Evolutionary conservation across 1,284 basidiomycete species (phyloP), one percentile per base, ranked within the genome.

Genomic region (Ustilago trichophora): DNA sequence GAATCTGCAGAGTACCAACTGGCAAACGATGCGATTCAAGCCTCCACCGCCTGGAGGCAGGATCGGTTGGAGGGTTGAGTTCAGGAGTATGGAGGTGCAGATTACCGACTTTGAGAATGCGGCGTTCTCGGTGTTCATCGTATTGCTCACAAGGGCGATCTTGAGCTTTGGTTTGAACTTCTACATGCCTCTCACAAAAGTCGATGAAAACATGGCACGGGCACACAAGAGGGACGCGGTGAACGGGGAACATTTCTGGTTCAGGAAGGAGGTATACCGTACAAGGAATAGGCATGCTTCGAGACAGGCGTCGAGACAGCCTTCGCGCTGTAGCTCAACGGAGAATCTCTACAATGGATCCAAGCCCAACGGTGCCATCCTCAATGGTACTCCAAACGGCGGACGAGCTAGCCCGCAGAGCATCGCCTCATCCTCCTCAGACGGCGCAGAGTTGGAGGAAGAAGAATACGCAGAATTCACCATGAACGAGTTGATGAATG

Each of bases 51-150:
- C 91, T 1, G 89, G 91, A 54, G 93, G 92, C 2, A 82, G 88
- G 16, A 98, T 98, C 57, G 96, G 96, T 24, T 99, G 96, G 96
- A 87, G 96, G 36, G 94, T 98, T n/a, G 96, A 99, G 82, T 98
- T 99, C 84, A 87, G 96, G 44, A 92, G 91, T 76, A 98, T 98
- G 96, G 96, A 99, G 82, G 92, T 98, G 3, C 96, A 98, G 81
- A 87, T 96, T 77, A 98, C 96, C 18, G 96, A 98, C 83, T 99
- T 94, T 81, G 96, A 98, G 84, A 99, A 98, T 81, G 96, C 96
- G 0, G 94, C 96, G 1, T 97, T 93, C 81, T 88, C 91, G 25
- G 88, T 98, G 37, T 98, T 98, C 82, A 87, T 96, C 60, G 93
- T 98, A 6, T 87, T 99, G 26, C 85, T 99, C 8, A 93, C 95